A percentile compares a stretch with the other conserved stretches of the same genome.
phyloP scores from a whole-genome alignment of 495 filamentous ascomycete genomes.

The Neurospora sp. region DNA sequence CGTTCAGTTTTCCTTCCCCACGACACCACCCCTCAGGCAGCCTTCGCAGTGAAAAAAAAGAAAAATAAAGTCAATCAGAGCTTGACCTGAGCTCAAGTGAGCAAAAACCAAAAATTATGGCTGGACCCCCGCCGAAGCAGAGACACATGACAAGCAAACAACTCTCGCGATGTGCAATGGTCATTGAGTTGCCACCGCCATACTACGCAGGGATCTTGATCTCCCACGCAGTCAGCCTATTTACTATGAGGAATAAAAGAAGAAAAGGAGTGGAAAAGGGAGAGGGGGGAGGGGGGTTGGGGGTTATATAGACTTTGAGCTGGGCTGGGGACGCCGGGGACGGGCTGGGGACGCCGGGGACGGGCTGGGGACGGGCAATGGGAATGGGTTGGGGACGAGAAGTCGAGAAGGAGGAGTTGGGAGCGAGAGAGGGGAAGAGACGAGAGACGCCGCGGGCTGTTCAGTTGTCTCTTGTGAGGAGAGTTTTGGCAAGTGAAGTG shows the following conservation, averaged over 20 bases:
- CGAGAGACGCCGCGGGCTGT: neutral
- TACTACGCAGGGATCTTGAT: neutral
- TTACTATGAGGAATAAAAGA: too few relatives aligned
- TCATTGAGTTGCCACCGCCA: neutral
- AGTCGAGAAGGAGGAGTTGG: neutral
- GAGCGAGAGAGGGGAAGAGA: neutral
- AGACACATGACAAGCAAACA: neutral
- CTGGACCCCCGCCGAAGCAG: neutral
- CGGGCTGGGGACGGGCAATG: neutral
- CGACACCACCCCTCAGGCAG: neutral
- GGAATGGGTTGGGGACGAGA: neutral
- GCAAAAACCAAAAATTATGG: neutral
- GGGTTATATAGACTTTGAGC: neutral
- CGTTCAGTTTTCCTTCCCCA: neutral
- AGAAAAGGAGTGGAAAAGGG: neutral
- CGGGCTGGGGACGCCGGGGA: neutral
- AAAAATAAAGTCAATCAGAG: neutral
- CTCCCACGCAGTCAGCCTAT: neutral
- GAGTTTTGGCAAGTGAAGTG: neutral
- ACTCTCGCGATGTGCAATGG: neutral
- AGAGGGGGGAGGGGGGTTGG: neutral
- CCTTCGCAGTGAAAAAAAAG: neutral
- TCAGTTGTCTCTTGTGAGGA: neutral
- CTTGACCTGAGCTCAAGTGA: neutral
- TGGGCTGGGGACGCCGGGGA: neutral